phyloP scores from a whole-genome alignment of 2,329 filamentous ascomycete genomes.

The Cadophora gregata region DNA sequence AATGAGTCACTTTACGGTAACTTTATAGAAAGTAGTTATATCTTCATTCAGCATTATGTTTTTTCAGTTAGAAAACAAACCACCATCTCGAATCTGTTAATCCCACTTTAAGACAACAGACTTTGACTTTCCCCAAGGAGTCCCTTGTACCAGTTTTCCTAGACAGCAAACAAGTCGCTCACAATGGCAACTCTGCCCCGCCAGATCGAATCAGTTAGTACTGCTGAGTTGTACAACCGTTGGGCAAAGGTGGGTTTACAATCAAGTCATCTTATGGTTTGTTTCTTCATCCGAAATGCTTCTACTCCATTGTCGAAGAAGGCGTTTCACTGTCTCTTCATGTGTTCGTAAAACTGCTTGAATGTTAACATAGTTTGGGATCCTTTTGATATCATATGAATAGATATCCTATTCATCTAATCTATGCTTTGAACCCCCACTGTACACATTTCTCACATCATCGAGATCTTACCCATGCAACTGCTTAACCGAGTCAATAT shows the following conservation, averaged over 20 bases:
- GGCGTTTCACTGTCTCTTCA: too few species aligned
- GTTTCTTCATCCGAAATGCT: too few species aligned
- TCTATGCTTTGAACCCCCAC: too few species aligned
- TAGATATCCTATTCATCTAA: too few species aligned
- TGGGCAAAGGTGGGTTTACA: conserved; percentile 49
- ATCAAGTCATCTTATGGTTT: not conserved
- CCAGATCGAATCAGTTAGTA: conserved; percentile 45
- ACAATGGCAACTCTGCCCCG: conserved; percentile 28
- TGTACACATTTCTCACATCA: too few species aligned
- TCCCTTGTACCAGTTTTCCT: not conserved
- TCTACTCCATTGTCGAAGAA: not conserved
- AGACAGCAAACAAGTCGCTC: not conserved
- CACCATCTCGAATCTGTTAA: not conserved
- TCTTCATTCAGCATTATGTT: not conserved
- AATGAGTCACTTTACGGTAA: not conserved
- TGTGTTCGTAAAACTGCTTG: too few species aligned
- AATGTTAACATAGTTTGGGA: too few species aligned
- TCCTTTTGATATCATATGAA: too few species aligned
- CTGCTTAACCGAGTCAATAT: too few species aligned
- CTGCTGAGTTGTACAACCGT: conserved; percentile 53
- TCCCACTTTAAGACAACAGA: not conserved
- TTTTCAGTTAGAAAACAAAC: not conserved
- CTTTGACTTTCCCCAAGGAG: not conserved
- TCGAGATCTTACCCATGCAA: too few species aligned
- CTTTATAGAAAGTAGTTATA: not conserved